These are phyloP conservation scores for Epichloe sp. DNA, from an alignment of 2,329 filamentous ascomycete species.

Conservation along the genomic window DNA sequence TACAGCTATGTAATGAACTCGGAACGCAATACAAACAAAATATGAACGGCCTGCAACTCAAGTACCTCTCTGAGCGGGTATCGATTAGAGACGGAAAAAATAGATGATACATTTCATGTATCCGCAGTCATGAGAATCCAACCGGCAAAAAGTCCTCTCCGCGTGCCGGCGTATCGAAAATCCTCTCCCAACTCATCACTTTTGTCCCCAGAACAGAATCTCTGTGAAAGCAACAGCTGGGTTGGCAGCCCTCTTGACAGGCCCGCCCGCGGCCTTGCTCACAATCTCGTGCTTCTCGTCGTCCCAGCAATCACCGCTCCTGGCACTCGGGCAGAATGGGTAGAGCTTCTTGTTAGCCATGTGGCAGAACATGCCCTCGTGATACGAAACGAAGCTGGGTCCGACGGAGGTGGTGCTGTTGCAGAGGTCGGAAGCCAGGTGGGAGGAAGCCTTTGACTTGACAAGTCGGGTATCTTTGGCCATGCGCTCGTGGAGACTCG, in stretches of 20 bases:
- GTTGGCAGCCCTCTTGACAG: background rate
- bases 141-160: background rate
- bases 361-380: slow-evolving; percentile 10
- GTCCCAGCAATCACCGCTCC: slow-evolving; percentile 8
- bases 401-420: background rate
- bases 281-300: slow-evolving; percentile 5
- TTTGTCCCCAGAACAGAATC: background rate
- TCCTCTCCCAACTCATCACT: background rate
- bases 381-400: slow-evolving; percentile 8
- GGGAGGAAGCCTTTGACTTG: background rate
- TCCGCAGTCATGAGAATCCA: background rate
- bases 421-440: slow-evolving; percentile 7
- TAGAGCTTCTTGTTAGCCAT: slow-evolving; percentile 10
- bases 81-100: background rate
- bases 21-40: too few relatives aligned
- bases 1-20: too few relatives aligned
- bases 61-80: background rate
- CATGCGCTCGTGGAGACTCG: background rate
- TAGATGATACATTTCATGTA: too few relatives aligned
- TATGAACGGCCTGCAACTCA: background rate
- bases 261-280: background rate
- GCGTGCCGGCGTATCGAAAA: background rate
- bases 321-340: slow-evolving; percentile 5
- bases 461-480: background rate
- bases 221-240: background rate